phyloP scores from a whole-genome alignment of 1,139 yeast genomes.

The Magnusiomyces sp. region DNA sequence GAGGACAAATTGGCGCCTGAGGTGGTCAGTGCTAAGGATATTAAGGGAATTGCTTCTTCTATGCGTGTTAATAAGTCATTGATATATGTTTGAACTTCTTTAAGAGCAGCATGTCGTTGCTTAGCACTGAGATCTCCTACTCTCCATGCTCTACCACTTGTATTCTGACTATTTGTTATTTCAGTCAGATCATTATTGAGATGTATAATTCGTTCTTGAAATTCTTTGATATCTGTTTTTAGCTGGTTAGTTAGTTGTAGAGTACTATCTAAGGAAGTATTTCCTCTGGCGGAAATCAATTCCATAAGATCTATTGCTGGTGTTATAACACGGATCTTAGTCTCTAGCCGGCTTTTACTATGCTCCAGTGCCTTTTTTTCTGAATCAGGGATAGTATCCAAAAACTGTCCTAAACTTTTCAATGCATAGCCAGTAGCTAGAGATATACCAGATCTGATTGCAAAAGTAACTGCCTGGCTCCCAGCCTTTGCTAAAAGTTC shows the following conservation, averaged over 20 bases:
- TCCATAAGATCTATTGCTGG: slow-evolving; percentile 65
- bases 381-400: slow-evolving; percentile 47
- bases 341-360: slow-evolving; percentile 42
- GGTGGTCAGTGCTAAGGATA: slow-evolving; percentile 59
- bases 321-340: slow-evolving; percentile 55
- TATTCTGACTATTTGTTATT: too few relatives aligned
- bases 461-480: slow-evolving; percentile 71
- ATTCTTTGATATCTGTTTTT: slow-evolving; percentile 49
- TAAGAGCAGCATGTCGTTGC: slow-evolving; percentile 36
- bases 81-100: slow-evolving; percentile 45
- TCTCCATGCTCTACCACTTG: not conserved
- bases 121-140: slow-evolving; percentile 19
- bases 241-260: slow-evolving; percentile 49
- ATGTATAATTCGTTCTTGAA: slow-evolving; percentile 49
- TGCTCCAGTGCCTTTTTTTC: slow-evolving; percentile 42
- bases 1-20: slow-evolving; percentile 59
- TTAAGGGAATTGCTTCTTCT: slow-evolving; percentile 62
- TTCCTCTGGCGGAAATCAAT: slow-evolving; percentile 63
- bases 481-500: too few relatives aligned
- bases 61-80: slow-evolving; percentile 43
- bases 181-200: slow-evolving; percentile 21
- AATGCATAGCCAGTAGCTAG: slow-evolving; percentile 71
- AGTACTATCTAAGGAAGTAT: slow-evolving; percentile 53
- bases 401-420: slow-evolving; percentile 50
- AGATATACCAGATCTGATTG: slow-evolving; percentile 68